Conservation (phyloP, 2,329 filamentous ascomycete species). For the Fusarium mundagurra region DNA sequence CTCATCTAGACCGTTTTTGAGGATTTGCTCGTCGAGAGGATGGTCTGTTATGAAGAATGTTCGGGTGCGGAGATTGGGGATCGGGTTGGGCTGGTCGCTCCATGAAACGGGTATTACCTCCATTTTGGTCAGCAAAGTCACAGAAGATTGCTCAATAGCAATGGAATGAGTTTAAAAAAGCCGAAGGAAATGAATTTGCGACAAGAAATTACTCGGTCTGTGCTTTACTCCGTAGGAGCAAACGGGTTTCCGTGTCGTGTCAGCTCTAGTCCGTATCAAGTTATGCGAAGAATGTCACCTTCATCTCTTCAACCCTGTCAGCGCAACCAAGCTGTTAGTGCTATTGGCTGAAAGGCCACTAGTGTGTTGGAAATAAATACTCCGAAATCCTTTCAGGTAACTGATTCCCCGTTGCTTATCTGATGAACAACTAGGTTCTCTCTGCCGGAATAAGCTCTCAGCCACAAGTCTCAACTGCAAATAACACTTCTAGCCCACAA, state of each 20-base stretch:
- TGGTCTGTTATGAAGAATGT: conserved; percentile 8
- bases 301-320: too few species aligned
- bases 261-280: neutral
- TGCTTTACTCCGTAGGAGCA: neutral
- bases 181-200: too few species aligned
- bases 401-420: too few species aligned
- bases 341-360: too few species aligned
- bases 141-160: neutral
- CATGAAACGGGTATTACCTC: neutral
- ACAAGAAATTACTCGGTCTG: too few species aligned
- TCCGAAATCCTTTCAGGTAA: too few species aligned
- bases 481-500: too few species aligned
- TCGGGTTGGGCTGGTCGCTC: conserved; percentile 1
- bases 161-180: neutral
- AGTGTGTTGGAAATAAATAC: too few species aligned
- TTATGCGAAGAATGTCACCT: neutral
- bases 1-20: neutral
- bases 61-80: neutral
- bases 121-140: neutral
- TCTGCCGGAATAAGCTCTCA: too few species aligned
- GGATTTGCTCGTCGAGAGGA: neutral
- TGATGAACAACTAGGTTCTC: too few species aligned
- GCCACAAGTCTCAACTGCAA: too few species aligned
- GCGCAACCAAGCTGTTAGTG: too few species aligned
- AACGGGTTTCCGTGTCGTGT: neutral